Evolutionary conservation across 2,329 filamentous ascomycete species (phyloP).

Genomic region (Clarireedia homoeocarpa): DNA sequence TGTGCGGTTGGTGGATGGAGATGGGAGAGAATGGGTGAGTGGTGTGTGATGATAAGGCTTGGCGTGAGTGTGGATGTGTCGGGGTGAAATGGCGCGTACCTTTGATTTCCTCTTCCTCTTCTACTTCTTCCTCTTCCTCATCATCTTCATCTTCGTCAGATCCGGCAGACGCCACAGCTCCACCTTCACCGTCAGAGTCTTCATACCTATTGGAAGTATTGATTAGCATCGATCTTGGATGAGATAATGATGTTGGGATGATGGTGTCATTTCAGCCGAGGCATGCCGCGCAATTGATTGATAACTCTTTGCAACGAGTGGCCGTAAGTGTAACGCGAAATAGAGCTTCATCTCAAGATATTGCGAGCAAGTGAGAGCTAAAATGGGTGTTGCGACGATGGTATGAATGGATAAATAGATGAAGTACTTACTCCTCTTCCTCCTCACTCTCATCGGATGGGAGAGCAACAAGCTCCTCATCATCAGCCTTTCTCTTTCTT

Average conservation of each 20-base stretch:
- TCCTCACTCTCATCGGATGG: constrained; percentile 26
- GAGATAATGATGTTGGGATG: neutral
- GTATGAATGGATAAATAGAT: too few species aligned
- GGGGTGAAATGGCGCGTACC: neutral
- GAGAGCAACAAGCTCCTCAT: constrained; percentile 27
- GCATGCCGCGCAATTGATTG: neutral
- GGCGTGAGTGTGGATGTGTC: neutral
- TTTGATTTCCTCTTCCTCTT: too few species aligned
- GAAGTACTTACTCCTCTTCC: constrained; percentile 24
- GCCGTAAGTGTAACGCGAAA: too few species aligned
- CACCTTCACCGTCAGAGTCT: constrained; percentile 27
- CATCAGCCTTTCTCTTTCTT: constrained; percentile 23
- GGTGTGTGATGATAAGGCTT: too few species aligned
- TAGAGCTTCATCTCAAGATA: too few species aligned
- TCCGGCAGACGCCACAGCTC: constrained; percentile 8
- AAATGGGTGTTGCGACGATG: too few species aligned
- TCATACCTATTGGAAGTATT: constrained; percentile 22
- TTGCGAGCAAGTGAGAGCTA: too few species aligned
- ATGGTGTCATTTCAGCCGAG: neutral
- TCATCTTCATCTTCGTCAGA: constrained; percentile 27
- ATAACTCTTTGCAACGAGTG: too few species aligned
- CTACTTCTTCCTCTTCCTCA: constrained; percentile 28
- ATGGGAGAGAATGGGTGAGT: too few species aligned
- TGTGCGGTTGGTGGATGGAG: too few species aligned
- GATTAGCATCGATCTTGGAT: constrained; percentile 11